Base-by-base conservation (phyloP, 2,329 filamentous ascomycete species). In the Sporothrix brunneoviolacea region DNA sequence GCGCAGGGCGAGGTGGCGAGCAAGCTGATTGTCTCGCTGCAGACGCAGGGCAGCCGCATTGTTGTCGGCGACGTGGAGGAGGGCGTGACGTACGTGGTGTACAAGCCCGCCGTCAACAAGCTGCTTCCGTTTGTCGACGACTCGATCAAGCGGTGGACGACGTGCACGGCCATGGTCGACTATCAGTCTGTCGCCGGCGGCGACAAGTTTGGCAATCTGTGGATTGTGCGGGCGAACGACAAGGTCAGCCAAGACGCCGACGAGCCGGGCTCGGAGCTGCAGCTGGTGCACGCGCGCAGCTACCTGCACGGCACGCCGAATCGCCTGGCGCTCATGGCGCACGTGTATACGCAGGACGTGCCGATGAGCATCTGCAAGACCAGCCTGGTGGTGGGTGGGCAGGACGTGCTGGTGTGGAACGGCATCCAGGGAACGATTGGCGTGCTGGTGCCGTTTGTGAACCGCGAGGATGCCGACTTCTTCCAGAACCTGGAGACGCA, bases 121-220 rank as follows among this genome's bases (percentile, higher is more conserved):
- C 74, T 98, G 42, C 94, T 98, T 53, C 87, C 91, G 0, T 98
- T 98, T 61, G 88, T 80, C 16, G 93, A 98, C 63, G 93, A 99
- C 64, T 86, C 84, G 7, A 79, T 96, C 54, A 77, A 90, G 45
- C 83, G 93, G 28, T 97, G 91, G 88, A 95, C 89, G 1, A 95
- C 89, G 1, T 87, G 87, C 58, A 86, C 87, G 1, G 80, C 90
- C 3, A 95, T 98, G 89, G 84, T 97, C 2, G 93, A 99, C 68
- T 99, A 98, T 67, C 93, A 98, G 65, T 95, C 93, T 1, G 83
- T 88, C 21, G 91, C 90, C 3, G 93, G 91, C 32, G 91, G 91
- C 32, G 93, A 99, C 71, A 97, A 96, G 64, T 99, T 98, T 58
- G 94, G 93, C 54, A 98, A 98, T 61, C 70, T 98, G 15, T 98